Evolutionary conservation across 176 grass and related monocot genomes (phyloP).

Genomic region (Tillandsia leiboldiana): DNA sequence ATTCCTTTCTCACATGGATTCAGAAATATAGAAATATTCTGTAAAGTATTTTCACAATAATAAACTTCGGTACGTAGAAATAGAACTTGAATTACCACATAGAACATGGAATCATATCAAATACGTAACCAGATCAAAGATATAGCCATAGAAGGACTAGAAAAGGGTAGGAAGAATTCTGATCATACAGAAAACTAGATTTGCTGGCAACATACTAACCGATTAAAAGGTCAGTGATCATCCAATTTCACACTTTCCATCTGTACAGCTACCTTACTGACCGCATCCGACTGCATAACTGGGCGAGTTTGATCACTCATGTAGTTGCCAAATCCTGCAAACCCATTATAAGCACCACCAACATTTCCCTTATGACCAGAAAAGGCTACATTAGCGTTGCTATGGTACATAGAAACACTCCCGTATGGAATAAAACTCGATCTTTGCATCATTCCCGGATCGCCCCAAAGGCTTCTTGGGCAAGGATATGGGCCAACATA

Average conservation of each 20-base stretch:
- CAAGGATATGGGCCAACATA: not conserved
- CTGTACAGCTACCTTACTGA: not conserved
- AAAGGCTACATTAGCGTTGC: not conserved
- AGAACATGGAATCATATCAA: not conserved
- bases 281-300: not conserved
- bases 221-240: not conserved
- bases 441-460: not conserved
- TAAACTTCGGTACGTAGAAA: not conserved
- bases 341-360: not conserved
- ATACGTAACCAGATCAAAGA: not conserved
- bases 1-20: not conserved
- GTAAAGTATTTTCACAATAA: not conserved
- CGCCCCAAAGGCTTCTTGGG: not conserved
- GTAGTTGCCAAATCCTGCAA: not conserved
- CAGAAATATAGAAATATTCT: not conserved
- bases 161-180: not conserved
- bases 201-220: not conserved
- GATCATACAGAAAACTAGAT: not conserved
- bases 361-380: not conserved
- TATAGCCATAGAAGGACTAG: not conserved
- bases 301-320: not conserved
- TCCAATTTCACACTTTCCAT: constrained; percentile 2
- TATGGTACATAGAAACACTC: not conserved
- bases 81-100: not conserved
- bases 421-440: not conserved